These are phyloP conservation scores for Phytophthora hybrid DNA, from an alignment of 352 stramenopile genomes.

Conservation along the genomic window DNA sequence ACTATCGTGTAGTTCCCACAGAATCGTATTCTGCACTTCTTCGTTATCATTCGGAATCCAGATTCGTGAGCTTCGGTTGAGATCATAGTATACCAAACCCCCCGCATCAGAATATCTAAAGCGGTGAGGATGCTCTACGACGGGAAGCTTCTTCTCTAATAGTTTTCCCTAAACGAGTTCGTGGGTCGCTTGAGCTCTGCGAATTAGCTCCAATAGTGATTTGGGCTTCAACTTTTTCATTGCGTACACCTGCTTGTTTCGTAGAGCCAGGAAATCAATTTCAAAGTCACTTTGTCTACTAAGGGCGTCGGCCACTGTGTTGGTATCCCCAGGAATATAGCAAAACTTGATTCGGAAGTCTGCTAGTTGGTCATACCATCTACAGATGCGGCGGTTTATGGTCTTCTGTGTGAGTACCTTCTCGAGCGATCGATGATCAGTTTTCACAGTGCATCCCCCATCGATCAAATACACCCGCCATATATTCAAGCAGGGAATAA, in stretches of 20 bases:
- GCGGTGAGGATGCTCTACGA: background rate
- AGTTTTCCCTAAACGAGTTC: background rate
- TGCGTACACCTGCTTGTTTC: background rate
- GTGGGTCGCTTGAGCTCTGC: background rate
- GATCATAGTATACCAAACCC: background rate
- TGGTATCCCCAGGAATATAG: conserved; percentile 16
- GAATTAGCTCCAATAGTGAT: background rate
- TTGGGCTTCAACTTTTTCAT: background rate
- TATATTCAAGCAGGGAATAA: conserved; percentile 19
- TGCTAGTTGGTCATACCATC: conserved; percentile 14
- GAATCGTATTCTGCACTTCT: conserved; percentile 1
- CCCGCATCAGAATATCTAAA: background rate
- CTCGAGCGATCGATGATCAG: conserved; percentile 17
- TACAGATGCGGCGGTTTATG: conserved; percentile 8
- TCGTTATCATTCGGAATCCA: background rate
- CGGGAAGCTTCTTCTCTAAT: background rate
- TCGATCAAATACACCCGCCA: conserved; percentile 20
- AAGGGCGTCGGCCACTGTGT: conserved; percentile 14
- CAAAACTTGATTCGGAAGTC: background rate
- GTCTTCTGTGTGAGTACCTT: conserved; percentile 11
- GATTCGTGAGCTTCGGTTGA: background rate
- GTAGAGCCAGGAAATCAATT: conserved; percentile 7
- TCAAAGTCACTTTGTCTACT: conserved; percentile 11
- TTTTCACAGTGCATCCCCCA: conserved; percentile 12
- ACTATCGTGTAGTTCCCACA: conserved; percentile 9